Base-by-base conservation (phyloP, 805 yeast genomes). In the Clavispora asparagi region DNA sequence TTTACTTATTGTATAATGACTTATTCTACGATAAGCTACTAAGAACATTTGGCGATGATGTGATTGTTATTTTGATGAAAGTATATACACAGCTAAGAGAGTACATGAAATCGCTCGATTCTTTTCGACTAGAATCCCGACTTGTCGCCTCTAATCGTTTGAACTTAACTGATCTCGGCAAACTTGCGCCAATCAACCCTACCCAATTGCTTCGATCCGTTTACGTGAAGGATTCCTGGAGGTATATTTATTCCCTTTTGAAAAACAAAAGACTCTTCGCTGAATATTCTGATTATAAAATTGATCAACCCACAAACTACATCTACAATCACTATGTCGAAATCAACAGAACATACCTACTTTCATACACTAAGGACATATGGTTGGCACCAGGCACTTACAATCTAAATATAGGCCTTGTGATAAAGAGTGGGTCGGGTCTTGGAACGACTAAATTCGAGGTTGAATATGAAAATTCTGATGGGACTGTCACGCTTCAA, bases 381-480 rank as follows among this genome's bases (percentile, higher is more conserved):
- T 71, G 76, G 68, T 56, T 79, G 17, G 61, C 78, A 1, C 75
- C 78, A 0, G 83, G 80, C 4, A 56, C 58, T 12, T 79, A 79
- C 56, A 78, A 78, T 50, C 57, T 78, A 27, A 71, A 78, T 39
- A 70, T 78, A 42, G 83, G 81, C 0, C 56, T 79, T 25, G 75
- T 78, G 7, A 63, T 79, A n/a, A 76, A 77, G 43, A 73, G 75
- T 48, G 79, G 78, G 1, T 64, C 69, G 43, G 86, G 86, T 0
- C 59, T 82, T 26, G 85, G 84, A 2, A 79, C 84, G 13, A 77
- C 82, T 14, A 72, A 73, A 52, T 81, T 81, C 52, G 77, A 72
- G 52, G 65, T 81, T 7, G 55, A 58, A 16, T 67, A 67, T 46
- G 48, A 61, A 29, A 57, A 61, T 25, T 58, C 58, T 1, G 51